Evolutionary conservation across 371 early-diverging fungal genomes (phyloP), one percentile per base, ranked within the genome.

Genomic region (Coemansia sp.): DNA sequence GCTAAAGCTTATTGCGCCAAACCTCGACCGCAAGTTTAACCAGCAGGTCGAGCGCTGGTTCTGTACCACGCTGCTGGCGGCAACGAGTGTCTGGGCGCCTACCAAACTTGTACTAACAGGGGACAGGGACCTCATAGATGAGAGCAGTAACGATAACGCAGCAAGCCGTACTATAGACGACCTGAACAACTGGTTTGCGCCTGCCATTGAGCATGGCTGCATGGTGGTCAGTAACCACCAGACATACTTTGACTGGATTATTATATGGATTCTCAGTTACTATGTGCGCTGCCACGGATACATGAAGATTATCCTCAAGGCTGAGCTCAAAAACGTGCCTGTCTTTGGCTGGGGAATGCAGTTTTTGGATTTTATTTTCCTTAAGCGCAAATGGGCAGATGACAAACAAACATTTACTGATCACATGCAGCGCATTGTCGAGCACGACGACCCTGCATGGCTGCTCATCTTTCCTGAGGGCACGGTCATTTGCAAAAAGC

Each of bases 401-500:
- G 96, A 96, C 80, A 84, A 85, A 62, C 80, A 72, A 40, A 82
- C 82, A 18, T 84, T 90, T 75, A 59, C 82, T n/a, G 62, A 71
- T 23, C 69, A 80, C 48, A 64, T 72, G 71, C 59, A 21, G 44
- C 57, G 60, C 26, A 71, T 84, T 54, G 61, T 62, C 58, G 64
- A 78, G 64, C 64, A 70, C 62, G 65, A 66, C 69, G 75, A 84
- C 20, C 93, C 91, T 26, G 80, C 90, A 62, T 94, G 94, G 95
- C 84, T 95, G 25, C 83, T 95, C 28, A 82, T 96, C 25, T 96
- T 94, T 80, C 96, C 96, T 1, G 96, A 96, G 80, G 96, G 96
- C 65, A 94, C 95, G 9, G 83, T 88, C 9, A 64, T 87, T 60
- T 65, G 77, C 67, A 28, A 71, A 21, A 80, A 82, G 62, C 68